phyloP scores from a whole-genome alignment of 2,329 filamentous ascomycete genomes.

The Keithomyces neogunnii region DNA sequence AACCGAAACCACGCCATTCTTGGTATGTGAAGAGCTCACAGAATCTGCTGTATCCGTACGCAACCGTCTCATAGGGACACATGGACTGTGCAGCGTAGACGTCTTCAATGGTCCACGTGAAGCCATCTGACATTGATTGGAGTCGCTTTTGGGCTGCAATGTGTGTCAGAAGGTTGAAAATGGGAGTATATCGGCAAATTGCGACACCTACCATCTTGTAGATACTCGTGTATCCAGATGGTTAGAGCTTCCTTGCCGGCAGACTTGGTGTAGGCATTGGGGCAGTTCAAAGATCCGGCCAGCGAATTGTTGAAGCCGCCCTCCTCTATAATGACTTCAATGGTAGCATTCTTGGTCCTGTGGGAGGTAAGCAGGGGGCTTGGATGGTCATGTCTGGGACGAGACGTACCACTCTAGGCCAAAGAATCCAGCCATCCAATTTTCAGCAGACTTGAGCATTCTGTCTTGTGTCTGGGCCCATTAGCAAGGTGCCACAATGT shows the following conservation, averaged over 20 bases:
- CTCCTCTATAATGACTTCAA: slow-evolving; percentile 64
- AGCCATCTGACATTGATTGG: slow-evolving; percentile 41
- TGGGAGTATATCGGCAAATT: neutral
- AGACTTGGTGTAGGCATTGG: slow-evolving; percentile 45
- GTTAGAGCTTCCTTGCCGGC: slow-evolving; percentile 44
- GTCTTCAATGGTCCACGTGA: slow-evolving; percentile 57
- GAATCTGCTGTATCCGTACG: slow-evolving; percentile 65
- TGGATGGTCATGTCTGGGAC: neutral
- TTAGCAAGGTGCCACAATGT: slow-evolving; percentile 7
- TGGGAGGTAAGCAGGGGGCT: neutral
- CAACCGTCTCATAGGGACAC: slow-evolving; percentile 72
- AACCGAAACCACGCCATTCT: slow-evolving; percentile 67
- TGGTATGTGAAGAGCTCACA: slow-evolving; percentile 67
- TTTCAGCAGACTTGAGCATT: slow-evolving; percentile 69
- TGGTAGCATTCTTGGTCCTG: slow-evolving; percentile 58
- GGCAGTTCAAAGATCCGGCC: slow-evolving; percentile 58
- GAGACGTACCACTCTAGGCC: slow-evolving; percentile 53
- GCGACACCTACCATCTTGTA: slow-evolving; percentile 42
- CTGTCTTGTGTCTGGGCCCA: slow-evolving; percentile 56
- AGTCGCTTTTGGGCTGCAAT: slow-evolving; percentile 49
- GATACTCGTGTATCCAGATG: slow-evolving; percentile 57
- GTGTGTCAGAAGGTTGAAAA: neutral
- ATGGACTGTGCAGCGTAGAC: slow-evolving; percentile 61
- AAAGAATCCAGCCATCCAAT: slow-evolving; percentile 74
- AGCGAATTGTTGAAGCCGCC: slow-evolving; percentile 60